Evolutionary conservation across 1,284 basidiomycete species (phyloP), one percentile per base, ranked within the genome.

Genomic region (Hypsizygus ulmarius): DNA sequence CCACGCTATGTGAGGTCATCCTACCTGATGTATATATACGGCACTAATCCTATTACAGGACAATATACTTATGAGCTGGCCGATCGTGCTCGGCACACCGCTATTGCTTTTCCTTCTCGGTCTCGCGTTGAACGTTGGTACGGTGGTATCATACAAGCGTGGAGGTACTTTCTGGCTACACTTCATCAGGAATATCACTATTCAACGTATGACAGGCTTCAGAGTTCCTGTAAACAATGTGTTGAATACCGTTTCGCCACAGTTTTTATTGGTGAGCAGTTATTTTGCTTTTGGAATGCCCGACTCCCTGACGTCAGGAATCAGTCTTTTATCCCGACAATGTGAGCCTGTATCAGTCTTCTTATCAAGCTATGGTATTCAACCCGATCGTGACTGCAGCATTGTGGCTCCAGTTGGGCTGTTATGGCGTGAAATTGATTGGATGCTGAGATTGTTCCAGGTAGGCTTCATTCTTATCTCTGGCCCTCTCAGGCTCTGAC

Each of bases 241-340:
- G 1, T 70, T 84, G 47, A 60, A 65, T 14, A 64, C 77, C 36
- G 70, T 72, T 3, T 79, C 78, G 14, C 66, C 66, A 9, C 77
- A 81, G 49, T 81, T 82, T 57, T 60, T 84, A 15, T 73, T 78
- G 27, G 82, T 82, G 57, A 53, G 74, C 64, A 11, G 15, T 36
- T 10, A 21, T n/a, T 45, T 18, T 45, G 6, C 9, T 27, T 11
- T 8, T 33, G 12, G 14, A n/a, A 3, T 21, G 5, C 9, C 11
- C 9, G 14, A 7, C 3, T 33, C 18, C 18, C 30, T 43, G 33
- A 12, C 15, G 14, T n/a, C 12, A 4, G 10, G 9, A 10, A 32
- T 10, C 15, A 84, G 82, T 72, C 79, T 0, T 82, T 83, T 59
- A 66, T 83, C 56, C 81, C 82, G 2, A 75, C 73, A 10, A 54